Percentiles rank a stretch among this genome's conserved stretches.
Conservation (phyloP, 306 rosid species). For the Citrullus colocynthis region DNA sequence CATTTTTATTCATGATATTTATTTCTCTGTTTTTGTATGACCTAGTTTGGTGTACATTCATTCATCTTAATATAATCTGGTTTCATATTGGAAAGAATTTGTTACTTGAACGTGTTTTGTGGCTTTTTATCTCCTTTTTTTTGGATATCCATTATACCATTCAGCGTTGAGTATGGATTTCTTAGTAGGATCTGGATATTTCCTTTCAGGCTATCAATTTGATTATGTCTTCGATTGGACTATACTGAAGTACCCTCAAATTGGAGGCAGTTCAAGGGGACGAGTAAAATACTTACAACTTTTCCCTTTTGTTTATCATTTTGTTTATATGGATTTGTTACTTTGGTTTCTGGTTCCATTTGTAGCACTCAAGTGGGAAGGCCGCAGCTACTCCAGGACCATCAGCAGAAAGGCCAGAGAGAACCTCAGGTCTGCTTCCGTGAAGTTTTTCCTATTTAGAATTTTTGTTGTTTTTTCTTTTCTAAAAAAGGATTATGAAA, state of each 20-base stretch:
- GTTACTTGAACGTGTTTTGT: not conserved
- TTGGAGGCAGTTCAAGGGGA: constrained; percentile 46
- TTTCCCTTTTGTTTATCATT: not conserved
- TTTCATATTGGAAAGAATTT: not conserved
- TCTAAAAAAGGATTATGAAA: not conserved
- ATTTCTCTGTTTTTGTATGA: not conserved
- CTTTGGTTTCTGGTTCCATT: constrained; percentile 25
- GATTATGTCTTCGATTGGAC: constrained; percentile 80
- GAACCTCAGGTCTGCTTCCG: constrained; percentile 46
- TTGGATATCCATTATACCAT: not conserved
- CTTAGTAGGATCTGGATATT: constrained; percentile 14
- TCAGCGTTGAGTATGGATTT: not conserved
- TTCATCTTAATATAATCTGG: not conserved
- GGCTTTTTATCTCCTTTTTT: not conserved
- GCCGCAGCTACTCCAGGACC: constrained; percentile 47
- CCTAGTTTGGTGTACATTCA: not conserved
- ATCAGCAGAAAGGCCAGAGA: constrained; percentile 63
- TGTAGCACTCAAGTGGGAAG: constrained; percentile 62
- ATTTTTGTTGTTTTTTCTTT: not conserved
- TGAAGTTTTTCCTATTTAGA: not conserved
- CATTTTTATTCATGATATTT: not conserved
- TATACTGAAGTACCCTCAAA: constrained; percentile 56
- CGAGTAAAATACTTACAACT: constrained; percentile 30
- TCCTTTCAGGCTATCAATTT: constrained; percentile 18
- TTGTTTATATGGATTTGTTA: constrained; percentile 9